Conservation (phyloP, 345 rosid species). For the Citrus unshiu region DNA sequence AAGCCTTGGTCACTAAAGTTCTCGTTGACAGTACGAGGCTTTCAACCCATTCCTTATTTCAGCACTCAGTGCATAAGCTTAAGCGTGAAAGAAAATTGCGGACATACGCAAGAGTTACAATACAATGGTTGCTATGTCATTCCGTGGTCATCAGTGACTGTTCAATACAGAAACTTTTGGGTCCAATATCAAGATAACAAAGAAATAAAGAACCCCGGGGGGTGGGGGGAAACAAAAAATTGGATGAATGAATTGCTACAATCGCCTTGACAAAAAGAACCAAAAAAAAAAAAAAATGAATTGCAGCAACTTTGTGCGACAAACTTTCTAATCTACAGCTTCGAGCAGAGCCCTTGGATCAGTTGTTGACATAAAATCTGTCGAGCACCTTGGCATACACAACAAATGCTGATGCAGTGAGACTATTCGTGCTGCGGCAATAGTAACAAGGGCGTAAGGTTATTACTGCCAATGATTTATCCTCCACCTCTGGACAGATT, state of each 20-base stretch:
- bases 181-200: constrained; percentile 15
- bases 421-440: constrained; percentile 15
- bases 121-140: neutral
- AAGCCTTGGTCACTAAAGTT: no score
- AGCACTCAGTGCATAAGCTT: no score
- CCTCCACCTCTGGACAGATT: constrained; percentile 4
- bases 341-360: constrained; percentile 9
- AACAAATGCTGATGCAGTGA: constrained; percentile 11
- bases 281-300: constrained; percentile 1
- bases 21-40: no score
- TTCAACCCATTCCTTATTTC: no score
- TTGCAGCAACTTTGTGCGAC: constrained; percentile 29
- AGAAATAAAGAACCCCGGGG: constrained; percentile 10
- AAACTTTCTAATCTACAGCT: constrained; percentile 39
- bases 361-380: constrained; percentile 2
- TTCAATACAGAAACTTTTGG: neutral
- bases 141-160: neutral
- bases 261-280: constrained; percentile 18
- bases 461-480: neutral
- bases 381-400: neutral
- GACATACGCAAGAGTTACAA: neutral
- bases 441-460: neutral
- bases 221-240: constrained; percentile 3
- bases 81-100: neutral
- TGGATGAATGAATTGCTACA: constrained; percentile 56